Evolutionary conservation across 345 rosid species (phyloP).

Genomic region (Moricandia moricandioides): DNA sequence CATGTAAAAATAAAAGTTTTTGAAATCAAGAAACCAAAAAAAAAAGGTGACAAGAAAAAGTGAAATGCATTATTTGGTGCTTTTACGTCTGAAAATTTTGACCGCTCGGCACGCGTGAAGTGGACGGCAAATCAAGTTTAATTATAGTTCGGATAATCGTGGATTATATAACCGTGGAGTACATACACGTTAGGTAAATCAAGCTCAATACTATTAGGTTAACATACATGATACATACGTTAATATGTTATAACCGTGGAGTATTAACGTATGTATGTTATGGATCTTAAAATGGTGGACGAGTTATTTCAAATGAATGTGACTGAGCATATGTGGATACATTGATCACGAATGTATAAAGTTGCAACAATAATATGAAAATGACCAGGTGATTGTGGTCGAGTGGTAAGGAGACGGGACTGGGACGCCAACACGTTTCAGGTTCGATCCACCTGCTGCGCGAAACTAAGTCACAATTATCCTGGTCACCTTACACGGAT

Average conservation of each 20-base stretch:
- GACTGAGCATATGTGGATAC: not conserved
- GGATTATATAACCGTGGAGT: not conserved
- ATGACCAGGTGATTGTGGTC: too few species aligned
- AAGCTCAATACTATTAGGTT: not conserved
- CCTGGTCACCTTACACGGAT: too few species aligned
- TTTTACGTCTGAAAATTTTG: constrained; percentile 49
- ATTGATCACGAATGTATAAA: not conserved
- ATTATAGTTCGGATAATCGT: not conserved
- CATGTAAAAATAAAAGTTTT: not conserved
- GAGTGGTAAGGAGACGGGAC: too few species aligned
- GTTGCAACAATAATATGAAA: not conserved
- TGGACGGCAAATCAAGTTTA: constrained; percentile 52
- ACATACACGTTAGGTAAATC: not conserved
- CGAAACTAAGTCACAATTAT: too few species aligned
- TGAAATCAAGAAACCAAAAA: not conserved
- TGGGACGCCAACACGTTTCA: too few species aligned
- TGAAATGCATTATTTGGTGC: constrained; percentile 16
- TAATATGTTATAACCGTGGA: not conserved
- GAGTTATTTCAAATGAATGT: not conserved
- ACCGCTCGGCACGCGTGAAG: constrained; percentile 63
- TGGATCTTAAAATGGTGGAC: not conserved
- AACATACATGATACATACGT: not conserved
- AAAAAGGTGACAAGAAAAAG: not conserved
- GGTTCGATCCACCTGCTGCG: too few species aligned
- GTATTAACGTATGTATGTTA: not conserved